Conservation (phyloP, 352 stramenopile species). For the Globisporangium okanoganense region DNA sequence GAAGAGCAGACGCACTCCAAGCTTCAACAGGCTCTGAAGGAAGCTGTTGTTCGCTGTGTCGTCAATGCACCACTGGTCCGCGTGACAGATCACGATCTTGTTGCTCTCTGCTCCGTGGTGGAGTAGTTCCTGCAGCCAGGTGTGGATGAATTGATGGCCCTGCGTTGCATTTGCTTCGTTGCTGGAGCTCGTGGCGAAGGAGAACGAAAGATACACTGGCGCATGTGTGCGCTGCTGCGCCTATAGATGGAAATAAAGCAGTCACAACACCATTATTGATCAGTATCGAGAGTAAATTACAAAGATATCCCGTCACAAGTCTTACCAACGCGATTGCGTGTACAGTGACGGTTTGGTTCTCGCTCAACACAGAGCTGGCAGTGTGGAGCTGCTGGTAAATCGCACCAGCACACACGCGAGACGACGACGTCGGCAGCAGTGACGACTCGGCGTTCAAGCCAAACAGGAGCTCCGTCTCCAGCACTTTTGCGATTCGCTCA, state of each 20-base stretch:
- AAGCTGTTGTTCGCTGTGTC: constrained; percentile 20
- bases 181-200: constrained; percentile 3
- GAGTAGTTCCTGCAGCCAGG: constrained; percentile 38
- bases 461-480: constrained; percentile 73
- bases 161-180: not conserved
- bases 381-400: constrained; percentile 69
- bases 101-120: constrained; percentile 28
- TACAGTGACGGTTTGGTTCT: constrained; percentile 26
- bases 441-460: constrained; percentile 27
- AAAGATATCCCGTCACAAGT: not conserved
- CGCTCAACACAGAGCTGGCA: constrained; percentile 5
- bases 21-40: constrained; percentile 31
- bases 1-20: constrained; percentile 54
- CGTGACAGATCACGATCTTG: constrained; percentile 68
- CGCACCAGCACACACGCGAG: constrained; percentile 31
- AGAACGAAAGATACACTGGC: constrained; percentile 72
- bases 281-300: not conserved
- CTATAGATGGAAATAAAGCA: constrained; percentile 16
- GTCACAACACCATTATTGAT: not conserved
- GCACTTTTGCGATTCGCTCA: constrained; percentile 43
- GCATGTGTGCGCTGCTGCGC: constrained; percentile 46
- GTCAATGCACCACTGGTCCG: constrained; percentile 57
- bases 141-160: constrained; percentile 16
- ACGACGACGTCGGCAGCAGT: not conserved
- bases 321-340: constrained; percentile 36